A percentile compares a stretch with the other conserved stretches of the same genome.
Conservation (phyloP, 257 asterid genomes). For the Penstemon davidsonii region DNA sequence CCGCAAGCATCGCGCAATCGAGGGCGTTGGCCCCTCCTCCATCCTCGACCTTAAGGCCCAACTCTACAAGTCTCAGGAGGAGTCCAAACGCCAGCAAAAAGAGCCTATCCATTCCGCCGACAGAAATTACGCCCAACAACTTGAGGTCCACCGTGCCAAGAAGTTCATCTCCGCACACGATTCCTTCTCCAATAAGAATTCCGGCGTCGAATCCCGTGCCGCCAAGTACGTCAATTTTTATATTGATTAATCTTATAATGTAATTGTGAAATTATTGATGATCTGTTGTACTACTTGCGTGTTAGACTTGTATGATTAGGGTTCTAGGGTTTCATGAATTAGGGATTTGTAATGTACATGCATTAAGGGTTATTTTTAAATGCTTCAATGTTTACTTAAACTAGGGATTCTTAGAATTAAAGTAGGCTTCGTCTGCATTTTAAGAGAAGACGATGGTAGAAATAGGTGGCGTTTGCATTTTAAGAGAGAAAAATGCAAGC, state of each 20-base stretch:
- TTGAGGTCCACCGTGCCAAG: slow-evolving; percentile 87
- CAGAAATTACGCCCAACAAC: slow-evolving; percentile 50
- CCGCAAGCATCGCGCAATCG: slow-evolving; percentile 80
- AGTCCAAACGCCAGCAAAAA: slow-evolving; percentile 76
- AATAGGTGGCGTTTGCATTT: too few relatives aligned
- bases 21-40: slow-evolving; percentile 94
- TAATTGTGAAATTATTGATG: not conserved
- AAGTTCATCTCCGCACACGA: slow-evolving; percentile 56
- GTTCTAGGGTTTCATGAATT: slow-evolving; percentile 37
- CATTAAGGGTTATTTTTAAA: not conserved
- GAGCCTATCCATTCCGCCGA: slow-evolving; percentile 58
- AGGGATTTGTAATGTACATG: slow-evolving; percentile 17
- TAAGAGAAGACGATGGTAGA: not conserved
- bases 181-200: slow-evolving; percentile 54
- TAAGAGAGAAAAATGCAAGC: too few relatives aligned
- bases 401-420: too few relatives aligned
- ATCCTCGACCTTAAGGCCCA: slow-evolving; percentile 94
- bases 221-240: slow-evolving; percentile 52
- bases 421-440: not conserved
- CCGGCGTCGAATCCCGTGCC: slow-evolving; percentile 86
- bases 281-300: not conserved
- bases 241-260: not conserved
- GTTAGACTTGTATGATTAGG: slow-evolving; percentile 16
- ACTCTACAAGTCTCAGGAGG: slow-evolving; percentile 88
- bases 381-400: too few relatives aligned